These are phyloP conservation scores for Wickerhamomyces sydowiorum DNA, from an alignment of 805 yeast genomes.

Conservation along the genomic window DNA sequence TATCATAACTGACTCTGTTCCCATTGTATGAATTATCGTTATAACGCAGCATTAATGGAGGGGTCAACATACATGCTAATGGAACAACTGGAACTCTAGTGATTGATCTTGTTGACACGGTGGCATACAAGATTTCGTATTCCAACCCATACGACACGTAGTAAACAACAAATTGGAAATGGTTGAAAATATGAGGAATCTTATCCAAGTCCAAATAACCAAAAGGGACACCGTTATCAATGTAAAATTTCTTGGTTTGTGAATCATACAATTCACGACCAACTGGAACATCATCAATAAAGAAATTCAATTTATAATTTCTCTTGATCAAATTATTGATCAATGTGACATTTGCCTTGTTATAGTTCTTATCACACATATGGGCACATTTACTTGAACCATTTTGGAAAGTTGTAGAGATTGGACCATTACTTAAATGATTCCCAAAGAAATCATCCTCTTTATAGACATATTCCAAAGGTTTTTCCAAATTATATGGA, in stretches of 20 bases:
- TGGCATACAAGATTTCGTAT: conserved; percentile 20
- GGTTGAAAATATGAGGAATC: conserved; percentile 25
- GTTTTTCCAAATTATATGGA: neutral
- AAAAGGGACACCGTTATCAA: conserved; percentile 23
- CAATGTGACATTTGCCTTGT: conserved; percentile 17
- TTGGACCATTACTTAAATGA: conserved; percentile 14
- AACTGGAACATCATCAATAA: conserved; percentile 24
- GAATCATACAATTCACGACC: conserved; percentile 24
- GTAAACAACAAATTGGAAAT: conserved; percentile 24
- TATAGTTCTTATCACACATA: conserved; percentile 15
- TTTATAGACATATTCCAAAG: neutral
- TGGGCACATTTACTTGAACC: conserved; percentile 7
- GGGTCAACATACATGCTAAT: conserved; percentile 17
- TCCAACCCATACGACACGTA: conserved; percentile 18
- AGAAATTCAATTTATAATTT: conserved; percentile 25
- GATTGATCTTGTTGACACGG: conserved; percentile 21
- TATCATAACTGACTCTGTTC: conserved; percentile 22
- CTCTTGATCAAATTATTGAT: conserved; percentile 23
- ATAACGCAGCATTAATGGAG: conserved; percentile 19
- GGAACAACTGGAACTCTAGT: conserved; percentile 20
- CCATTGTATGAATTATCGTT: conserved; percentile 21
- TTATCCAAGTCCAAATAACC: conserved; percentile 24
- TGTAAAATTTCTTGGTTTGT: conserved; percentile 21
- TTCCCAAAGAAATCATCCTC: conserved; percentile 12
- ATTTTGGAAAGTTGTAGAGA: conserved; percentile 14